These are phyloP conservation scores for Trametes versicolor DNA, from an alignment of 1,284 basidiomycete genomes.

Conservation along the genomic window DNA sequence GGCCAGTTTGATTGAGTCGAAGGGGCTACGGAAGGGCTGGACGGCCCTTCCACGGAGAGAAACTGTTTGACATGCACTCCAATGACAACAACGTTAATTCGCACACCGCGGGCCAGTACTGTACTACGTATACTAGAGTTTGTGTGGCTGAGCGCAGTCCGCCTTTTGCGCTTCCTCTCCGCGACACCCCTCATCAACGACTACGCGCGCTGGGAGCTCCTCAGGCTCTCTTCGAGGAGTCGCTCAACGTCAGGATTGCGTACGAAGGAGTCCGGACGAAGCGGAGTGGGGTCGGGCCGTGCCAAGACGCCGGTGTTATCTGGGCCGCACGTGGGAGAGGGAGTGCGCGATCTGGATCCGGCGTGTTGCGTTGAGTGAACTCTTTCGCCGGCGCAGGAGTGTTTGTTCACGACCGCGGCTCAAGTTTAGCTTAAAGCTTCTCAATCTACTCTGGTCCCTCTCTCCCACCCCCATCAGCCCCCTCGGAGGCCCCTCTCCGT, in stretches of 20 bases:
- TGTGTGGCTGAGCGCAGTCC: too few relatives aligned
- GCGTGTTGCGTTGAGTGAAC: constrained; percentile 11
- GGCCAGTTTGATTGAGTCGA: constrained; percentile 72
- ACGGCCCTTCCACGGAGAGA: constrained; percentile 56
- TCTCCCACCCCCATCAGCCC: constrained; percentile 17
- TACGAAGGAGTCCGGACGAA: neutral
- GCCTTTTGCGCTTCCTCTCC: too few relatives aligned
- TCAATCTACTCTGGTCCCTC: constrained; percentile 12
- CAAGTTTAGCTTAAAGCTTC: constrained; percentile 12
- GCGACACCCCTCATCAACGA: too few relatives aligned
- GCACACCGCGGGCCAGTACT: too few relatives aligned
- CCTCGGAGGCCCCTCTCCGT: constrained; percentile 14
- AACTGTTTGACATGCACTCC: constrained; percentile 5
- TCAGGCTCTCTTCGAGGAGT: too few relatives aligned
- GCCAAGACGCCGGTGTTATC: constrained; percentile 26
- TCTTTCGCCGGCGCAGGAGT: constrained; percentile 6
- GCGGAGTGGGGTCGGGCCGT: constrained; percentile 4
- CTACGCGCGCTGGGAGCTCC: too few relatives aligned
- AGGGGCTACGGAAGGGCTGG: constrained; percentile 78
- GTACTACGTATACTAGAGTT: too few relatives aligned
- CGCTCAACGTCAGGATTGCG: neutral
- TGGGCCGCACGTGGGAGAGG: constrained; percentile 26
- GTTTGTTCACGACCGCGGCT: constrained; percentile 8
- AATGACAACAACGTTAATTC: neutral
- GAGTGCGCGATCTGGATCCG: constrained; percentile 14